These are phyloP conservation scores for Penicillium diatomitis DNA, from an alignment of 495 filamentous ascomycete genomes.

Conservation along the genomic window DNA sequence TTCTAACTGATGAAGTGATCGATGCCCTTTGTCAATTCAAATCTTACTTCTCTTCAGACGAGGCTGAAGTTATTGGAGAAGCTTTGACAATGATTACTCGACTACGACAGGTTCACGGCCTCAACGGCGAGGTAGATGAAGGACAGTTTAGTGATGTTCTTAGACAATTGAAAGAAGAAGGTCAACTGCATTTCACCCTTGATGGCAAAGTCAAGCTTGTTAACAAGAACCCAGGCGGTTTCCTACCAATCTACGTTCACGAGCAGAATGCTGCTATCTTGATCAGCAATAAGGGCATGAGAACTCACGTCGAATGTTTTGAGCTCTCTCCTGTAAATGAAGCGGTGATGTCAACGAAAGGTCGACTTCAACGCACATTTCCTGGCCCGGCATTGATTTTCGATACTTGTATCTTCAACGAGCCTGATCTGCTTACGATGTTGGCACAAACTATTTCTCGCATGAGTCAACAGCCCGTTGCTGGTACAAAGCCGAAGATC, in stretches of 20 bases:
- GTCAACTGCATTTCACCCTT: background rate
- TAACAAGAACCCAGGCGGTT: constrained; percentile 8
- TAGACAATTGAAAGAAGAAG: constrained; percentile 2
- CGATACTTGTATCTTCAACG: constrained; percentile 15
- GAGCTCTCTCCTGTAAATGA: constrained; percentile 45
- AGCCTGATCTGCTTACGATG: constrained; percentile 24
- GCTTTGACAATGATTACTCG: constrained; percentile 12
- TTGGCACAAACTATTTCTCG: constrained; percentile 29
- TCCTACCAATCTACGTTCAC: constrained; percentile 37
- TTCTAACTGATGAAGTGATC: constrained; percentile 10
- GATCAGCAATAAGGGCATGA: constrained; percentile 21
- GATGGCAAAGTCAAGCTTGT: background rate
- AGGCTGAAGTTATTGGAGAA: background rate
- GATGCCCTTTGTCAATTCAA: constrained; percentile 19
- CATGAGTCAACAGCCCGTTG: constrained; percentile 34
- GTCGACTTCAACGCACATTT: constrained; percentile 45
- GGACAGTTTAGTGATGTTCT: constrained; percentile 2
- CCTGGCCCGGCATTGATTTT: constrained; percentile 42
- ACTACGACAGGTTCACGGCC: constrained; percentile 8
- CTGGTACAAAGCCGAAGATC: constrained; percentile 26
- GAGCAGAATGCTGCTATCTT: constrained; percentile 53
- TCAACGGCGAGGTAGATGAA: constrained; percentile 9
- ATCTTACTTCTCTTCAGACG: background rate
- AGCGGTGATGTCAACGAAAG: constrained; percentile 36
- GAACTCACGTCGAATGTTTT: constrained; percentile 43